These are phyloP conservation scores for Neoscytalidium dimidiatum DNA, from an alignment of 2,329 filamentous ascomycete species.

Conservation along the genomic window DNA sequence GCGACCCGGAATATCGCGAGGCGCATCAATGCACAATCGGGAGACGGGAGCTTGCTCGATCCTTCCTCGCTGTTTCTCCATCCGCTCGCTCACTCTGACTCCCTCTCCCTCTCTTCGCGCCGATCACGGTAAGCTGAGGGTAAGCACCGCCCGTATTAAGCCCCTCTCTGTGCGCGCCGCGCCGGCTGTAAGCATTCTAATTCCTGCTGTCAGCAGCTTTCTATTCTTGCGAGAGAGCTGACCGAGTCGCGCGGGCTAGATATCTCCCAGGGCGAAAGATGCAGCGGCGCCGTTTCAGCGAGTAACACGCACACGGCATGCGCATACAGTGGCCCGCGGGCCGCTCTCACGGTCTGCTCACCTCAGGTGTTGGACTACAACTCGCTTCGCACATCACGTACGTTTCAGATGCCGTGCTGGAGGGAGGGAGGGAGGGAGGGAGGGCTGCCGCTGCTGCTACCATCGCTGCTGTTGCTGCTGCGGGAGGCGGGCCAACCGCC, in stretches of 20 bases:
- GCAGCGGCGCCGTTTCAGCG: background rate
- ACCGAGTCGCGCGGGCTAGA: background rate
- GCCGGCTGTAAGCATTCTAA: background rate
- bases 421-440: background rate
- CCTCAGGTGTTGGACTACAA: background rate
- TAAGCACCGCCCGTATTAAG: background rate
- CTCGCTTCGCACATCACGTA: background rate
- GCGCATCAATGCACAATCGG: background rate
- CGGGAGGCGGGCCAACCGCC: too few species aligned
- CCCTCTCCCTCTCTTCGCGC: background rate
- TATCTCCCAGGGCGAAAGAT: background rate
- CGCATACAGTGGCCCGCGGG: background rate
- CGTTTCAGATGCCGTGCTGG: background rate
- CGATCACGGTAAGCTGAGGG: background rate
- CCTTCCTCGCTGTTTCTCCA: background rate
- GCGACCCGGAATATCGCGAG: background rate
- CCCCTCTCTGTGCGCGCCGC: background rate
- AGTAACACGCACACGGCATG: background rate
- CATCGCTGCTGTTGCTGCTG: too few species aligned
- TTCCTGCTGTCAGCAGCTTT: background rate
- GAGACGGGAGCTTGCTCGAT: background rate
- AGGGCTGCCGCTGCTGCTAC: too few species aligned
- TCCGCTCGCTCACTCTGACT: background rate
- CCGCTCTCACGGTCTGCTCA: too few species aligned
- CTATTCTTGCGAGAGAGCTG: background rate